Percentiles rank a stretch among this genome's conserved stretches.
These are phyloP conservation scores for Colletotrichum nymphaeae DNA, from an alignment of 2,329 filamentous ascomycete species.

Conservation along the genomic window DNA sequence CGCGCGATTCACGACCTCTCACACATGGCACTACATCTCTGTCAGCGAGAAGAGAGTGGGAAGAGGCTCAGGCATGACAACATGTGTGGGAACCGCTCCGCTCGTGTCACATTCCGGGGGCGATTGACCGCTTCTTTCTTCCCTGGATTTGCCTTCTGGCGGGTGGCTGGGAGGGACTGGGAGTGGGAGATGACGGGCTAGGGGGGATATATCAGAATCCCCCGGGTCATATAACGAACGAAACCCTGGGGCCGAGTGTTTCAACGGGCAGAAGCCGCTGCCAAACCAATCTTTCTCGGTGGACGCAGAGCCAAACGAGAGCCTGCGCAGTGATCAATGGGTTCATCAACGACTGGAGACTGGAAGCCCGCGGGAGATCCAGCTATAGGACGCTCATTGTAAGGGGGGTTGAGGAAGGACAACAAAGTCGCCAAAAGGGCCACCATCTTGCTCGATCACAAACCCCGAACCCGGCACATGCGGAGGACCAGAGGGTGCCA, in stretches of 20 bases:
- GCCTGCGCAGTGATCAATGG: conserved; percentile 2
- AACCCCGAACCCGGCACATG: conserved; percentile 22
- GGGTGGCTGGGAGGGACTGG: conserved; percentile 5
- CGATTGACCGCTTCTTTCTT: conserved; percentile 30
- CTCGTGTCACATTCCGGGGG: not conserved
- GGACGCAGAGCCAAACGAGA: not conserved
- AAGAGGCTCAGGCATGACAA: not conserved
- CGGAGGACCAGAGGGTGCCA: conserved; percentile 3
- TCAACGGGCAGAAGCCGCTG: conserved; percentile 28
- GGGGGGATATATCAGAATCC: conserved; percentile 30
- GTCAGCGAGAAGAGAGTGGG: not conserved
- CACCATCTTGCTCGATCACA: conserved; percentile 4
- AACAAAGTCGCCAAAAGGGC: not conserved
- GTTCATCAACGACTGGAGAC: not conserved
- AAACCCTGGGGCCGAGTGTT: conserved; percentile 25
- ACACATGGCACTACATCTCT: conserved; percentile 12
- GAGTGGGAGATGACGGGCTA: conserved; percentile 8
- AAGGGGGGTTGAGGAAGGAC: not conserved
- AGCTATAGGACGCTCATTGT: conserved; percentile 20
- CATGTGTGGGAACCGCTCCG: conserved; percentile 7
- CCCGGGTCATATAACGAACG: conserved; percentile 17
- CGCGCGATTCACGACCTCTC: conserved; percentile 13
- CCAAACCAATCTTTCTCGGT: conserved; percentile 7
- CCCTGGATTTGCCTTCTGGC: conserved; percentile 1
- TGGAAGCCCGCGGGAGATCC: conserved; percentile 10